Evolutionary conservation across 1,139 yeast species (phyloP).

Genomic region (Diutina mesorugosa): DNA sequence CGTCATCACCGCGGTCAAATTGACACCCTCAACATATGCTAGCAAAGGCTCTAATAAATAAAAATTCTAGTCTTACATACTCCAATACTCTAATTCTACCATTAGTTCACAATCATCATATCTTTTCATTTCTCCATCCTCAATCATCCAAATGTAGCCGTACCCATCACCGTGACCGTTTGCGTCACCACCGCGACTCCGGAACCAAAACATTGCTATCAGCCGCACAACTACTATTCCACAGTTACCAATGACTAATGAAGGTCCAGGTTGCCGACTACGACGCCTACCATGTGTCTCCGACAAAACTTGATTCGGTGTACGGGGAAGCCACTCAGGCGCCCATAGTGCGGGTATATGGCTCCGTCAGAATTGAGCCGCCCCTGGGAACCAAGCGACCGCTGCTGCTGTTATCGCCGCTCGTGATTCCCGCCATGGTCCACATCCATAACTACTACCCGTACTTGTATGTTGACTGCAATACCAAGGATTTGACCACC

Average conservation of each 20-base stretch:
- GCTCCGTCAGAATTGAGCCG: conserved; percentile 22
- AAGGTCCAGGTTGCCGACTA: conserved; percentile 39
- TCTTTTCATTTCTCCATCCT: too few relatives aligned
- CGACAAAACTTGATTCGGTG: conserved; percentile 21
- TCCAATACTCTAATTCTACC: too few relatives aligned
- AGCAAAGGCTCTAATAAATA: too few relatives aligned
- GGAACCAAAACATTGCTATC: too few relatives aligned
- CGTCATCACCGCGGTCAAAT: too few relatives aligned
- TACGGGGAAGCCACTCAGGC: conserved; percentile 31
- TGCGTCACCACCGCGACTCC: too few relatives aligned
- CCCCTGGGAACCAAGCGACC: conserved; percentile 3
- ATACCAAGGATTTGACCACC: conserved; percentile 7
- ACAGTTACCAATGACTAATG: neutral
- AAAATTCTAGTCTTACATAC: too few relatives aligned
- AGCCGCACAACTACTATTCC: too few relatives aligned
- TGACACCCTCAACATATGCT: too few relatives aligned
- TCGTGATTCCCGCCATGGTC: conserved; percentile 27
- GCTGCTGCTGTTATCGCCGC: conserved; percentile 10
- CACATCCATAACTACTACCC: conserved; percentile 85
- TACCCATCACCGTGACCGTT: too few relatives aligned
- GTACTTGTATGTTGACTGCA: conserved; percentile 53
- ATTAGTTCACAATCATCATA: too few relatives aligned
- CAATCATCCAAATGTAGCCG: too few relatives aligned
- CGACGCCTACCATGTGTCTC: conserved; percentile 47
- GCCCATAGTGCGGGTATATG: conserved; percentile 71